Conservation (phyloP, 257 asterid genomes). For the Penstemon eatonii region DNA sequence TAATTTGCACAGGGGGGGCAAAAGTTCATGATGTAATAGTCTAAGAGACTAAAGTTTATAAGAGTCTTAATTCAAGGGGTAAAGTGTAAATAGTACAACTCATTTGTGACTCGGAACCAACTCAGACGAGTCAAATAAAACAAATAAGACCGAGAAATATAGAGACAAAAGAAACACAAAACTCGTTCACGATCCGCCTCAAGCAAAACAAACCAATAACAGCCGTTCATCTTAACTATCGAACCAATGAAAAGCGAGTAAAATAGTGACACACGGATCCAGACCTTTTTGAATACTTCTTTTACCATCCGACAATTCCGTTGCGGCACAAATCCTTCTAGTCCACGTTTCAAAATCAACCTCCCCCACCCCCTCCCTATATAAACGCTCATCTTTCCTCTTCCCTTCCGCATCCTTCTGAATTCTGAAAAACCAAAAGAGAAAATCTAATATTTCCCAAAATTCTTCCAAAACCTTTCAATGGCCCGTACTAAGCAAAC, state of each 20-base stretch:
- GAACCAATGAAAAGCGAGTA: constrained; percentile 25
- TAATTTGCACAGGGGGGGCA: no score
- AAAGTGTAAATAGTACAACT: no score
- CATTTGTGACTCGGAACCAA: background rate
- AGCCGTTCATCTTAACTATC: background rate
- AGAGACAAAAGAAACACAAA: constrained; percentile 54
- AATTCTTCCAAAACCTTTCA: background rate
- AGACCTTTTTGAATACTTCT: background rate
- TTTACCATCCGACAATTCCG: constrained; percentile 19
- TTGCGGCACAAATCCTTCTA: background rate
- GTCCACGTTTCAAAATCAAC: constrained; percentile 27
- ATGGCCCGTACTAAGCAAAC: constrained; percentile 90
- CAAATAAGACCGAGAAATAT: background rate
- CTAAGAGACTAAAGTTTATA: no score
- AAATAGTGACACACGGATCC: no score
- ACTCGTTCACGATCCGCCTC: constrained; percentile 41
- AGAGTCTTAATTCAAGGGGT: no score
- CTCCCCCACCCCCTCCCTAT: background rate
- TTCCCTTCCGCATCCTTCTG: background rate
- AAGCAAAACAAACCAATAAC: constrained; percentile 24
- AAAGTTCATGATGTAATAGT: no score
- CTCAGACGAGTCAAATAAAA: constrained; percentile 32
- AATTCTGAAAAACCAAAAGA: background rate
- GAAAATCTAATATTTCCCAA: no score
- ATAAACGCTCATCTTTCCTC: background rate